Conservation (phyloP, 1,284 basidiomycete genomes). For the Tremellales sp. region DNA sequence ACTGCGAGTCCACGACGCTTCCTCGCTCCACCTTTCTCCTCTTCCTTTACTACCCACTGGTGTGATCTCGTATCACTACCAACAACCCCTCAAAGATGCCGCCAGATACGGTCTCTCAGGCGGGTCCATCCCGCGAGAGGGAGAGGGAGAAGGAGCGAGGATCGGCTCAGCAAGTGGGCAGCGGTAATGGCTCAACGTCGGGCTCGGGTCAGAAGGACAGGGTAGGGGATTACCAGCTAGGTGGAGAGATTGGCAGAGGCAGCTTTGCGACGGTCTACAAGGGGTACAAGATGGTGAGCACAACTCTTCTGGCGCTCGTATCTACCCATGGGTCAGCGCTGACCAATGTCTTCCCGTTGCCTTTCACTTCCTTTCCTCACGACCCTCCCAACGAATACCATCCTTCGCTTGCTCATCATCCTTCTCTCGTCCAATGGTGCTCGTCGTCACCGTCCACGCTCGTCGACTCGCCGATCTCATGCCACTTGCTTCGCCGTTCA, state of each 20-base stretch:
- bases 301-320: not conserved
- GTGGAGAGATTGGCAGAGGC: slow-evolving; percentile 60
- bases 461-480: not conserved
- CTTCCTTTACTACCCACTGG: not conserved
- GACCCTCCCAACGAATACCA: too few relatives aligned
- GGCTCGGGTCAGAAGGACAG: slow-evolving; percentile 24
- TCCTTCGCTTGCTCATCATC: not conserved
- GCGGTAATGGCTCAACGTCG: slow-evolving; percentile 2
- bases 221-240: slow-evolving; percentile 54
- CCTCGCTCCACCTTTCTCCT: slow-evolving; percentile 1
- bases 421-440: slow-evolving; percentile 15
- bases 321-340: not conserved
- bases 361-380: not conserved
- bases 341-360: slow-evolving; percentile 3
- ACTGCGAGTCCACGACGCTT: slow-evolving; percentile 1
- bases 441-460: slow-evolving; percentile 13
- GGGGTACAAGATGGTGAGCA: slow-evolving; percentile 77
- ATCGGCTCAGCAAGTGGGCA: not conserved
- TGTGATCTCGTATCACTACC: not conserved
- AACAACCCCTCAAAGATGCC: slow-evolving; percentile 3
- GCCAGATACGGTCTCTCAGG: slow-evolving; percentile 5
- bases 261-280: slow-evolving; percentile 96
- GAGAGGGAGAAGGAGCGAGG: slow-evolving; percentile 1
- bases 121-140: not conserved
- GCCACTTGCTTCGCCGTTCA: too few relatives aligned